A percentile compares a stretch with the other conserved stretches of the same genome.
phyloP scores from a whole-genome alignment of 805 yeast genomes.

The Yarrowia sp. region DNA sequence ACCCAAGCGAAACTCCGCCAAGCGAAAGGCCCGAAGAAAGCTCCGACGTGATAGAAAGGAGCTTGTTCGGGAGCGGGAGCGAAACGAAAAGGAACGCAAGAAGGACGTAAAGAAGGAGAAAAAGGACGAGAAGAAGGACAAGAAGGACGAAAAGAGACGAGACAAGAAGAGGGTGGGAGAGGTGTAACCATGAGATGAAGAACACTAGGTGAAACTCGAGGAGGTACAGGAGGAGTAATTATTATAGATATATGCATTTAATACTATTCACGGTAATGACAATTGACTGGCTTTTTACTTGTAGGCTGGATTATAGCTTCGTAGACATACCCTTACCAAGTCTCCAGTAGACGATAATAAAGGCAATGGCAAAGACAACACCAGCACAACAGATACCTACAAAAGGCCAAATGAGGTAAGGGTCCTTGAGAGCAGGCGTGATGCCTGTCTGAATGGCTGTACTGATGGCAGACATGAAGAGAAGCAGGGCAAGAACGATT shows the following conservation, averaged over 20 bases:
- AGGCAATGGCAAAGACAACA: conserved; percentile 15
- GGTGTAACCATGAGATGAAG: conserved; percentile 5
- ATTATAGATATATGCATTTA: conserved; percentile 34
- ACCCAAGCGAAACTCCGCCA: conserved; percentile 41
- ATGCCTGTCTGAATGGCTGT: conserved; percentile 47
- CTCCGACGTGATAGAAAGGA: conserved; percentile 27
- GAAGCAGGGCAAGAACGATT: conserved; percentile 8
- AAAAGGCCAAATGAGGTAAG: conserved; percentile 20
- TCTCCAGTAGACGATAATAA: conserved; percentile 17
- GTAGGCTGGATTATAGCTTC: not conserved
- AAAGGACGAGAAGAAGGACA: conserved; percentile 28
- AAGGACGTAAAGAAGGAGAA: conserved; percentile 33
- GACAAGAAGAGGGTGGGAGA: conserved; percentile 37
- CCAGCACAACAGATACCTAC: conserved; percentile 24
- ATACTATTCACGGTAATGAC: conserved; percentile 38
- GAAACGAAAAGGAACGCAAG: conserved; percentile 27
- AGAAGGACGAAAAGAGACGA: conserved; percentile 19
- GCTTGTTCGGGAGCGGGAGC: conserved; percentile 7
- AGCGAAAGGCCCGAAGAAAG: conserved; percentile 25
- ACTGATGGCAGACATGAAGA: conserved; percentile 22
- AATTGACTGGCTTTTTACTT: not conserved
- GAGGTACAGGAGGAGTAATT: not conserved
- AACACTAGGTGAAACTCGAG: not conserved
- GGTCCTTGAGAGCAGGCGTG: conserved; percentile 45
- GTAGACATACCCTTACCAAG: conserved; percentile 17